Percentiles rank a stretch among this genome's conserved stretches.
Evolutionary conservation across 306 rosid species (phyloP).

Genomic region (Ammopiptanthus mongolicus): DNA sequence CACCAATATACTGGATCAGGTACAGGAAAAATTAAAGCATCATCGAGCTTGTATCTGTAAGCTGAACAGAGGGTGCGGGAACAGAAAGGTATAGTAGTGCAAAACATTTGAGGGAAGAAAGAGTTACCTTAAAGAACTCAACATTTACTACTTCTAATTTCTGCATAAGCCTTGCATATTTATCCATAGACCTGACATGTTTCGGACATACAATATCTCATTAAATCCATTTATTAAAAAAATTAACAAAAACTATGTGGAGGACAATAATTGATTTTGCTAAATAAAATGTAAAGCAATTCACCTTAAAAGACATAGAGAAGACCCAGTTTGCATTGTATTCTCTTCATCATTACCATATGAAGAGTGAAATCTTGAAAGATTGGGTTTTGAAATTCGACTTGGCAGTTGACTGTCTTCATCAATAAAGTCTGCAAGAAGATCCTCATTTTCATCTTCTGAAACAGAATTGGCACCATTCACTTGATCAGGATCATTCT

Average conservation of each 20-base stretch:
- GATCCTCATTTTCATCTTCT: constrained; percentile 96
- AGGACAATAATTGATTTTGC: background rate
- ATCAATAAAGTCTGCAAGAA: constrained; percentile 98
- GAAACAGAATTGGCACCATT: constrained; percentile 59
- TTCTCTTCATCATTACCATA: constrained; percentile 56
- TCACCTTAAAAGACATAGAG: constrained; percentile 85
- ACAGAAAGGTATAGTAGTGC: background rate
- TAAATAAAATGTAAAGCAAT: constrained; percentile 24
- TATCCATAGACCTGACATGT: constrained; percentile 85
- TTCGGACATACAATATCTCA: constrained; percentile 29
- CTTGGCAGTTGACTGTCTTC: constrained; percentile 99
- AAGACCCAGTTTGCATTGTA: constrained; percentile 85
- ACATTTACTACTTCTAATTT: constrained; percentile 75
- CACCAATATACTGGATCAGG: constrained; percentile 61
- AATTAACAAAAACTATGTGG: background rate
- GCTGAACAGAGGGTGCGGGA: background rate
- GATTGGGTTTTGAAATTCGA: constrained; percentile 61
- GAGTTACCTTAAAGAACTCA: constrained; percentile 83
- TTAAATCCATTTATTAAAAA: constrained; percentile 16
- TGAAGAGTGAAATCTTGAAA: constrained; percentile 39
- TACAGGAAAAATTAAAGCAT: constrained; percentile 25
- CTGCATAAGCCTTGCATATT: constrained; percentile 97
- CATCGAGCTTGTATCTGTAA: constrained; percentile 20
- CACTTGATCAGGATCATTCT: constrained; percentile 35
- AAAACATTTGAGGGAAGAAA: constrained; percentile 11